These are phyloP conservation scores for Colletotrichum sidae DNA, from an alignment of 2,329 filamentous ascomycete genomes.

Conservation along the genomic window DNA sequence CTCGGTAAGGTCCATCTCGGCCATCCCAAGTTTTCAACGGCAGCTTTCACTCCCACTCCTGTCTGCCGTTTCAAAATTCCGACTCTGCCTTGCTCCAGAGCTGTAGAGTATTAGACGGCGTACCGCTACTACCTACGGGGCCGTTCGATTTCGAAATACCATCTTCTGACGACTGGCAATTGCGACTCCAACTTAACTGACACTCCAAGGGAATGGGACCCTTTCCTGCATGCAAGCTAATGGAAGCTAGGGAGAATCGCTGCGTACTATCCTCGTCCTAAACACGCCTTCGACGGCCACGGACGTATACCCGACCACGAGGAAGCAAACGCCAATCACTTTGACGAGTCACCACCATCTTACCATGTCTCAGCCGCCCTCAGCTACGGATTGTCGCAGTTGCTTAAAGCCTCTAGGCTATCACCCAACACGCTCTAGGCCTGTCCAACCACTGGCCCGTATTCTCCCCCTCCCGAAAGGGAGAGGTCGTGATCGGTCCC, in stretches of 20 bases:
- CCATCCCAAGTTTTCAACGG: too few relatives aligned
- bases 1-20: too few relatives aligned
- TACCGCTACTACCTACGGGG: not conserved
- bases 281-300: constrained; percentile 11
- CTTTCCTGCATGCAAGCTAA: constrained; percentile 29
- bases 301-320: constrained; percentile 9
- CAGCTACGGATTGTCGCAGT: constrained; percentile 14
- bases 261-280: constrained; percentile 9
- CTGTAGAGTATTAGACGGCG: not conserved
- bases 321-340: not conserved
- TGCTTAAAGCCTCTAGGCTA: constrained; percentile 8
- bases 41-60: too few relatives aligned
- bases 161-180: constrained; percentile 12
- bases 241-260: constrained; percentile 24
- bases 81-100: not conserved
- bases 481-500: constrained; percentile 16
- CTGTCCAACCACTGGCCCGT: constrained; percentile 7
- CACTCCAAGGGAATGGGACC: constrained; percentile 29
- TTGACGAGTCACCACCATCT: not conserved
- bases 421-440: constrained; percentile 3
- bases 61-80: too few relatives aligned
- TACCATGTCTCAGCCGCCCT: constrained; percentile 23
- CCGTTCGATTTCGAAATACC: constrained; percentile 21
- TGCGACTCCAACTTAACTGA: constrained; percentile 35
- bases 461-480: constrained; percentile 6